phyloP scores from a whole-genome alignment of 106 monocot species.

The Triglochin maritima region DNA sequence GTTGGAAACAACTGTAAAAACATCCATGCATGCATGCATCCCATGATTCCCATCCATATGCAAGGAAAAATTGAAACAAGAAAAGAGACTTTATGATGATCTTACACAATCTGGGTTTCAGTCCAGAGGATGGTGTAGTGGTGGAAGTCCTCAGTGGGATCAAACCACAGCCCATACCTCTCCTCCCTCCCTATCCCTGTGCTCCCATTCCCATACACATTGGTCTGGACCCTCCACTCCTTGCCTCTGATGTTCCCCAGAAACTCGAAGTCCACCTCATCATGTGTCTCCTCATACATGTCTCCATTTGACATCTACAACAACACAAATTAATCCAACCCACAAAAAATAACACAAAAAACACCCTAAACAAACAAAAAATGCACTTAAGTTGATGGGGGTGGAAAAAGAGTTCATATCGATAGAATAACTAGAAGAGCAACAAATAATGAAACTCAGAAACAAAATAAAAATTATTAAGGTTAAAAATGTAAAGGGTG shows the following conservation, averaged over 20 bases:
- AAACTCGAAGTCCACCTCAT: constrained; percentile 95
- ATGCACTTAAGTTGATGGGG: no score
- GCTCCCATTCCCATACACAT: constrained; percentile 84
- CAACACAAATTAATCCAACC: background rate
- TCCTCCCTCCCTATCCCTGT: constrained; percentile 68
- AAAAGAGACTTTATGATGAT: background rate
- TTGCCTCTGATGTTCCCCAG: constrained; percentile 74
- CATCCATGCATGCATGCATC: no score
- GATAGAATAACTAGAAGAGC: no score
- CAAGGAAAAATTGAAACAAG: no score
- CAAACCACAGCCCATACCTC: constrained; percentile 65
- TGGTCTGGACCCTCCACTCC: constrained; percentile 86
- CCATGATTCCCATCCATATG: no score
- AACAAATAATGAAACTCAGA: no score
- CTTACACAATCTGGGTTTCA: constrained; percentile 54
- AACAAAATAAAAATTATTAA: no score
- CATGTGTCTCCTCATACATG: constrained; percentile 56
- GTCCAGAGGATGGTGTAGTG: constrained; percentile 69
- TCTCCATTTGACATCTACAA: constrained; percentile 77
- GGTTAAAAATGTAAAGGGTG: no score
- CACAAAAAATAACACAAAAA: background rate
- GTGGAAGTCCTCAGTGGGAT: constrained; percentile 74
- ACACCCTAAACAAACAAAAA: background rate
- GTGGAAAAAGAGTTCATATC: no score
- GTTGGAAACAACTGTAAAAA: no score